Evolutionary conservation across 768 basidiomycete species (phyloP).

Genomic region (Termitomyces sp.): DNA sequence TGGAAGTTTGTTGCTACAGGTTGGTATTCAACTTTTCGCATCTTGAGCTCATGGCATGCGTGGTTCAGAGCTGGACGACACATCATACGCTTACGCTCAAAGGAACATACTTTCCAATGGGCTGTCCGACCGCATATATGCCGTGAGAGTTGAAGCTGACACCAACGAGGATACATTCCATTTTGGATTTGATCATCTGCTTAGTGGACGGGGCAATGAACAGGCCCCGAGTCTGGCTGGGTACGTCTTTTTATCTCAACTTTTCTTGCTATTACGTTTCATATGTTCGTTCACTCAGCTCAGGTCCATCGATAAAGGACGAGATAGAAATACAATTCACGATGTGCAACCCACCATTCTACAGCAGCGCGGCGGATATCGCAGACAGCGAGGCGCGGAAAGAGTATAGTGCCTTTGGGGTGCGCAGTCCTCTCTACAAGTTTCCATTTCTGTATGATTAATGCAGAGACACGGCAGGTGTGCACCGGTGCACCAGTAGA

Average conservation of each 20-base stretch:
- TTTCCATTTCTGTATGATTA: too few species aligned
- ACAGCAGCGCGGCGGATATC: constrained; percentile 69
- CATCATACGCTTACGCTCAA: constrained; percentile 51
- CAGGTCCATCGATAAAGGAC: background rate
- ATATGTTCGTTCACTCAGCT: background rate
- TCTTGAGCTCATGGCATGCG: background rate
- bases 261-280: too few species aligned
- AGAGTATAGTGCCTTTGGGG: constrained; percentile 61
- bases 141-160: constrained; percentile 32
- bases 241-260: background rate
- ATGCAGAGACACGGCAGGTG: constrained; percentile 37
- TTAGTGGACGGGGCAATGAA: background rate
- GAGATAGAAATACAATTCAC: constrained; percentile 59
- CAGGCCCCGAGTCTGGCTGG: background rate
- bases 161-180: constrained; percentile 7
- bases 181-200: constrained; percentile 13
- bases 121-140: constrained; percentile 42
- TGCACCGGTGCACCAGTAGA: constrained; percentile 86
- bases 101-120: constrained; percentile 54
- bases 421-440: constrained; percentile 26
- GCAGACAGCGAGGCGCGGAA: constrained; percentile 54
- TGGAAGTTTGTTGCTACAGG: constrained; percentile 74
- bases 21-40: constrained; percentile 14
- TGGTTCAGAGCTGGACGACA: constrained; percentile 60
- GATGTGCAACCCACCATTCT: constrained; percentile 98